phyloP scores from a whole-genome alignment of 176 grass and related monocot species.

The Rhynchospora breviuscula region DNA sequence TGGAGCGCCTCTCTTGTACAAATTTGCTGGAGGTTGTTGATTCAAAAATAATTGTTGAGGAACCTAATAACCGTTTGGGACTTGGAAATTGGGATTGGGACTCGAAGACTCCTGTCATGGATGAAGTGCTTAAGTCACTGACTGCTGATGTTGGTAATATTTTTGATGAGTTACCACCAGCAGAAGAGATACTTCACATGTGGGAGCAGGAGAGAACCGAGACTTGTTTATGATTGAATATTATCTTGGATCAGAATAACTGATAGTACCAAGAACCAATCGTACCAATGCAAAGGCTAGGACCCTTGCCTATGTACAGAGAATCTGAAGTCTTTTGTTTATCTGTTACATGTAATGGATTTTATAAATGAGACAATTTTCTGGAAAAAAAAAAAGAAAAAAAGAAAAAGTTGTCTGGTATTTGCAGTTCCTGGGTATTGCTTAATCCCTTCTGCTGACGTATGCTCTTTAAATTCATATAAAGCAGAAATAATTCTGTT shows the following conservation, averaged over 20 bases:
- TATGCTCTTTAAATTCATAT: background rate
- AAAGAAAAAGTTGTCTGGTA: background rate
- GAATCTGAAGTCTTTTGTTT: background rate
- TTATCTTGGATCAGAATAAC: background rate
- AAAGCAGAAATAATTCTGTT: background rate
- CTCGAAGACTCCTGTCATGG: background rate
- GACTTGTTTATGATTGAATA: background rate
- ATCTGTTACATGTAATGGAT: background rate
- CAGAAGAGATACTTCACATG: slow-evolving; percentile 21
- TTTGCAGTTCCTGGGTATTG: background rate
- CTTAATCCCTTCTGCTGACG: background rate
- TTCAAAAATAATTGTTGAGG: slow-evolving; percentile 5
- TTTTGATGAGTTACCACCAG: slow-evolving; percentile 18
- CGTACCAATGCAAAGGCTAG: background rate
- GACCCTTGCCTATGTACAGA: background rate
- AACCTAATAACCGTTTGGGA: slow-evolving; percentile 2
- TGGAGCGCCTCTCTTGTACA: slow-evolving; percentile 11
- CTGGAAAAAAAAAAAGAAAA: slow-evolving; percentile 9
- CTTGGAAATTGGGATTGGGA: slow-evolving; percentile 14
- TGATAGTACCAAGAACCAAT: background rate
- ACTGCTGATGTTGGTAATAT: background rate
- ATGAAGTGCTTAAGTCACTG: slow-evolving; percentile 14
- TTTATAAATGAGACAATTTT: background rate
- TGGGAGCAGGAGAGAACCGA: slow-evolving; percentile 18
- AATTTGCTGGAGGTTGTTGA: background rate